Evolutionary conservation across 169 alveolate species (phyloP).

Genomic region (Eimeria falciformis): DNA sequence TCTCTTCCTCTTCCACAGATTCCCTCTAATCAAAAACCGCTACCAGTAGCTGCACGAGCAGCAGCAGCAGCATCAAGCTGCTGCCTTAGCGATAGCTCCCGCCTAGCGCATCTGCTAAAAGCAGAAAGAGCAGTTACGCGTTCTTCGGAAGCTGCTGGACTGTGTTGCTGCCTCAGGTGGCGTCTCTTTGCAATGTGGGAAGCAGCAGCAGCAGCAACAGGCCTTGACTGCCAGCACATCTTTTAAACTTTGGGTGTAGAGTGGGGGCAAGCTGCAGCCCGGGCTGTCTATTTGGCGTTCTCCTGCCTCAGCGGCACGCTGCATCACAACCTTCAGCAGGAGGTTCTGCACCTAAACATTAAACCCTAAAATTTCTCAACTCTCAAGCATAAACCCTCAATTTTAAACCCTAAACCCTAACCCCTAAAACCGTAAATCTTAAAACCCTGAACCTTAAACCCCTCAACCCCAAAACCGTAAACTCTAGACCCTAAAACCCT

Average conservation of each 20-base stretch:
- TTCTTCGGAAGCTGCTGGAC: not conserved
- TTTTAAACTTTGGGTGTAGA: not conserved
- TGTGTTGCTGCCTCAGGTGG: not conserved
- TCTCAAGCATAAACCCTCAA: too few relatives aligned
- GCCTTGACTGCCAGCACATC: not conserved
- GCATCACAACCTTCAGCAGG: not conserved
- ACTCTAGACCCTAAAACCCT: too few relatives aligned
- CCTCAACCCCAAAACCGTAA: too few relatives aligned
- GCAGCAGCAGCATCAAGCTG: not conserved
- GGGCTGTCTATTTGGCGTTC: not conserved
- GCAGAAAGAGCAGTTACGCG: not conserved
- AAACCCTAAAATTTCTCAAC: too few relatives aligned
- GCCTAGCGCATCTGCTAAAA: not conserved
- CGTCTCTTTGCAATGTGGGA: not conserved
- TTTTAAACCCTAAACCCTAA: too few relatives aligned
- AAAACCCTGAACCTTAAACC: too few relatives aligned
- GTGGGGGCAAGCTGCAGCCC: conserved; percentile 15
- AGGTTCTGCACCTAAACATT: conserved; percentile 12
- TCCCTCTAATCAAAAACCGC: not conserved
- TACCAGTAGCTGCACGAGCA: not conserved
- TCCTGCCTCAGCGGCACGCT: not conserved
- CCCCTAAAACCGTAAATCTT: too few relatives aligned
- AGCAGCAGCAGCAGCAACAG: conserved; percentile 27
- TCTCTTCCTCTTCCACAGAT: not conserved
- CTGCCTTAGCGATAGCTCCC: not conserved